Conservation (phyloP, 371 early-diverging fungal species). For the Syncephalis fuscata region DNA sequence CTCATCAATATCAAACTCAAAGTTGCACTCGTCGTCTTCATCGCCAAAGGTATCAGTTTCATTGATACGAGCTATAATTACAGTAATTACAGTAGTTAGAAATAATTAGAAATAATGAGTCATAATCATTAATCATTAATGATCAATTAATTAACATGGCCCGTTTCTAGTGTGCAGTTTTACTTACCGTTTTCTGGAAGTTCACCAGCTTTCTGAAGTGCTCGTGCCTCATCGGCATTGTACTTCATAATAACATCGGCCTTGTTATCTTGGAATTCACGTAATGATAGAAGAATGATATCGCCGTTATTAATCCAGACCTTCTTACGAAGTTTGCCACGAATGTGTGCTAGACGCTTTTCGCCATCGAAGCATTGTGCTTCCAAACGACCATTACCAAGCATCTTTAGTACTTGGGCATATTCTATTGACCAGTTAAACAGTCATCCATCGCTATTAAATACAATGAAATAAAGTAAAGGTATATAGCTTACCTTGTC, state of each 20-base stretch:
- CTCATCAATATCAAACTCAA: constrained; percentile 43
- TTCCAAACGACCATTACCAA: constrained; percentile 95
- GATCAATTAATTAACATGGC: too few species aligned
- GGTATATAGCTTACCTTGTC: constrained; percentile 48
- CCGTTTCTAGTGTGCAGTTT: neutral
- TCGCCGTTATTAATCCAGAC: constrained; percentile 94
- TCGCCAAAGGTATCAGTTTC: constrained; percentile 55
- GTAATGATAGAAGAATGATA: constrained; percentile 83
- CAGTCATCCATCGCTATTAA: neutral
- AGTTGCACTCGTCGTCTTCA: constrained; percentile 63
- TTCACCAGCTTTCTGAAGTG: constrained; percentile 89
- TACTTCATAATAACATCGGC: constrained; percentile 97
- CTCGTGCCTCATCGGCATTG: constrained; percentile 94
- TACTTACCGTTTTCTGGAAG: constrained; percentile 81
- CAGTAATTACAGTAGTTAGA: constrained; percentile 1
- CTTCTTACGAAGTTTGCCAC: constrained; percentile 95
- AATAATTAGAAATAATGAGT: too few species aligned
- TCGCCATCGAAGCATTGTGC: constrained; percentile 89
- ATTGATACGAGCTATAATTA: constrained; percentile 47
- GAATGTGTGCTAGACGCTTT: constrained; percentile 88
- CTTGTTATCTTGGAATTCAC: constrained; percentile 95
- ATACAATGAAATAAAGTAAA: too few species aligned
- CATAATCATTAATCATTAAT: too few species aligned
- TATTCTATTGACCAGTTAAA: constrained; percentile 52
- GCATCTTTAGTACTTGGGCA: constrained; percentile 86